Evolutionary conservation across 305 asterid genomes (phyloP).

Genomic region (Solanum hybrid): DNA sequence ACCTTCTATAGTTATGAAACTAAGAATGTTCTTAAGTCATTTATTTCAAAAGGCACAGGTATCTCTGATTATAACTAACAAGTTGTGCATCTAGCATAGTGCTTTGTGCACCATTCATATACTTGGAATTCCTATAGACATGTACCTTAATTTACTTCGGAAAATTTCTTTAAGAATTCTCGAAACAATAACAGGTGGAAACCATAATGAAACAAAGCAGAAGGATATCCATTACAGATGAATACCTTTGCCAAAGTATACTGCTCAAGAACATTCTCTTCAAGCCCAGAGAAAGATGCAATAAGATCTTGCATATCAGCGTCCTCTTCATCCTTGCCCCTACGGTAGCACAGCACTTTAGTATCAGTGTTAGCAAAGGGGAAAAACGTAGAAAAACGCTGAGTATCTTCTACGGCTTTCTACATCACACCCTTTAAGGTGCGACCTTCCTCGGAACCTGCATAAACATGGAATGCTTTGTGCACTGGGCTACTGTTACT

Average conservation of each 20-base stretch:
- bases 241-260: slow-evolving; percentile 91
- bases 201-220: background rate
- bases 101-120: background rate
- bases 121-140: background rate
- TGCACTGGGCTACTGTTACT: background rate
- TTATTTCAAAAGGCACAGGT: background rate
- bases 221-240: background rate
- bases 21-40: background rate
- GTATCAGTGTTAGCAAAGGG: background rate
- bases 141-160: background rate
- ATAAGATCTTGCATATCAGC: slow-evolving; percentile 74
- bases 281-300: slow-evolving; percentile 69
- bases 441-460: background rate
- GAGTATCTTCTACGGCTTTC: background rate
- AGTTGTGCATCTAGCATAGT: background rate
- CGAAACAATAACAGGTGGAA: background rate
- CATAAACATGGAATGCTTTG: background rate
- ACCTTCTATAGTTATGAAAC: background rate
- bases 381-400: background rate
- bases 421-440: background rate
- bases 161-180: background rate
- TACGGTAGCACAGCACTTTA: slow-evolving; percentile 18
- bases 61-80: background rate
- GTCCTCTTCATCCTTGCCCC: slow-evolving; percentile 70
- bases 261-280: slow-evolving; percentile 87